Base-by-base conservation (phyloP, 2,329 filamentous ascomycete genomes). In the Exserohilum rostratum region DNA sequence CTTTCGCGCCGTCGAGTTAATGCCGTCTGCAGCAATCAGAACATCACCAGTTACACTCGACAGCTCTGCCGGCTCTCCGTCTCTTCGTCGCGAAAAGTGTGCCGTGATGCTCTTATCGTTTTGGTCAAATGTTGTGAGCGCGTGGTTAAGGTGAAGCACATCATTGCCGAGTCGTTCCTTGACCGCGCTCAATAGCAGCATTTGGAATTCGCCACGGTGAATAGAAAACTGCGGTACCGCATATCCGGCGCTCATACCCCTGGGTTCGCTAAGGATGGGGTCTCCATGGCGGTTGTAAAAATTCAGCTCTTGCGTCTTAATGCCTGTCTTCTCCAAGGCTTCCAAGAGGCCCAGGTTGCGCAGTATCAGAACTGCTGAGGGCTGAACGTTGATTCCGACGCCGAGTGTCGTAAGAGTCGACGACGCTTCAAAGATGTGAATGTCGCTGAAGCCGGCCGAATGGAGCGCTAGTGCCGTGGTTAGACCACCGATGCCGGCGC, bases 401-500 rank as follows among this genome's bases (percentile, higher is more conserved):
- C 78, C 78, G 5, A 80, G 68, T 6, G 76, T 76, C 6, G 76
- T 77, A 7, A 80, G 68, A n/a, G 70, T 67, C 2, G 69, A 69
- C 6, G 75, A 73, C 2, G 78, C 73, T 56, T 80, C 78, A 60
- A 76, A 80, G 20, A 80, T 69, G 37, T 76, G 63, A 44, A 80
- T 75, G 61, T 79, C 69, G n/a, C 64, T 76, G 57, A 77, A 73
- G 2, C 90, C 90, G 69, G 86, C 86, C 70, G 87, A 88, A 29
- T 90, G 89, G 29, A 93, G 81, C 12, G 88, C 84, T 35, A 93
- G 81, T 6, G 89, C 89, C 33, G 81, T 83, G 51, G 87, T 84
- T 31, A 93, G 78, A 30, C 90, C 90, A 48, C 89, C 90, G 87
- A 93, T 93, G 58, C 90, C 88, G 86, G 66, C 65, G 15, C 68